Conservation (phyloP, 2,329 filamentous ascomycete genomes). For the Trichoderma aggressivum region DNA sequence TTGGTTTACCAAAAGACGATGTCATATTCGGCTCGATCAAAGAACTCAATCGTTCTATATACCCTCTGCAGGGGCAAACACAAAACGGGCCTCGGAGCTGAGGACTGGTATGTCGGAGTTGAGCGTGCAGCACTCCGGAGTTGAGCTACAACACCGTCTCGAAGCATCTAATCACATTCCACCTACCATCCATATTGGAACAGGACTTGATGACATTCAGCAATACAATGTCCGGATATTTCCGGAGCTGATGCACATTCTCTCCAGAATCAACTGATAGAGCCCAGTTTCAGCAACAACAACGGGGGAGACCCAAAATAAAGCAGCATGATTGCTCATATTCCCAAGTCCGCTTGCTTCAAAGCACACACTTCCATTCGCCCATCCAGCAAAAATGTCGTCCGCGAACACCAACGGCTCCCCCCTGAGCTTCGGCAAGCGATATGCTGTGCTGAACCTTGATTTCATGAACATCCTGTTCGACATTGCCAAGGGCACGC, state of each 20-base stretch:
- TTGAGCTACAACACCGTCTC: not conserved
- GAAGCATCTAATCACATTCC: not conserved
- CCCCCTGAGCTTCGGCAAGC: conserved; percentile 12
- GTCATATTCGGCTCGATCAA: not conserved
- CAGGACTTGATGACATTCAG: not conserved
- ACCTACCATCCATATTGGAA: not conserved
- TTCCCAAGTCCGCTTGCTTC: not conserved
- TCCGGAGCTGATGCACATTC: not conserved
- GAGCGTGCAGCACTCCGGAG: not conserved
- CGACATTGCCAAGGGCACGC: conserved; percentile 30
- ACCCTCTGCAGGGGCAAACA: not conserved
- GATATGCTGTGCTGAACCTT: conserved; percentile 30
- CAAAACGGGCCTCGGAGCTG: not conserved
- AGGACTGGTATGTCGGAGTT: not conserved
- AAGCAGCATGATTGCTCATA: not conserved
- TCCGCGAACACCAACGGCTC: not conserved
- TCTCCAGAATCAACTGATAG: not conserved
- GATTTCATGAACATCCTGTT: conserved; percentile 40
- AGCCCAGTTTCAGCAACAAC: not conserved
- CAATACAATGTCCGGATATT: too few relatives aligned
- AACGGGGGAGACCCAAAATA: not conserved
- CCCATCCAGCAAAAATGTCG: not conserved
- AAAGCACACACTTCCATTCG: not conserved
- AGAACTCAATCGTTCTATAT: not conserved
- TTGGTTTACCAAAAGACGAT: not conserved